Conservation (phyloP, 176 grass and related monocot genomes). For the Oryza meyeriana region DNA sequence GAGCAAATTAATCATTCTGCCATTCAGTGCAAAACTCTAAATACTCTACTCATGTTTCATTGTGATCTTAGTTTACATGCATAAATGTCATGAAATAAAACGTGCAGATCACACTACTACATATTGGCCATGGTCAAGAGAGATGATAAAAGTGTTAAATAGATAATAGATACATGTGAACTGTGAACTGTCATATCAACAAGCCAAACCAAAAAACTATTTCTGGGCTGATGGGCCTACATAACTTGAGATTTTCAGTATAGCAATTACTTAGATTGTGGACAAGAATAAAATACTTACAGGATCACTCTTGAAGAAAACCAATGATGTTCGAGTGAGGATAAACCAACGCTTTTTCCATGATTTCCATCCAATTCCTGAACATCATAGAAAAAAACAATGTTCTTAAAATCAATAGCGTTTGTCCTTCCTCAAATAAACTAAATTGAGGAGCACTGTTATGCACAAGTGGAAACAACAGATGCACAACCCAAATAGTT, state of each 20-base stretch:
- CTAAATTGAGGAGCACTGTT: background rate
- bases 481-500: background rate
- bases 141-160: background rate
- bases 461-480: constrained; percentile 1
- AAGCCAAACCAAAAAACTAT: constrained; percentile 5
- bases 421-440: constrained; percentile 7
- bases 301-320: constrained; percentile 99
- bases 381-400: constrained; percentile 12
- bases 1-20: background rate
- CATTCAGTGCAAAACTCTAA: background rate
- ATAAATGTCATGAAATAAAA: constrained; percentile 6
- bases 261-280: background rate
- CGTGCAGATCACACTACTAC: background rate
- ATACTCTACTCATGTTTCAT: background rate
- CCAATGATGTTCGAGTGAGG: constrained; percentile 87
- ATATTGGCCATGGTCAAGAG: constrained; percentile 8
- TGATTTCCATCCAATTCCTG: constrained; percentile 99
- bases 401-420: background rate
- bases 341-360: constrained; percentile 99
- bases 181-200: background rate
- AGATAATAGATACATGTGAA: background rate
- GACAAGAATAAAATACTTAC: constrained; percentile 54
- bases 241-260: background rate
- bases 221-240: background rate
- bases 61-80: background rate